phyloP scores from a whole-genome alignment of 352 stramenopile genomes.

The Pythium periplocum region DNA sequence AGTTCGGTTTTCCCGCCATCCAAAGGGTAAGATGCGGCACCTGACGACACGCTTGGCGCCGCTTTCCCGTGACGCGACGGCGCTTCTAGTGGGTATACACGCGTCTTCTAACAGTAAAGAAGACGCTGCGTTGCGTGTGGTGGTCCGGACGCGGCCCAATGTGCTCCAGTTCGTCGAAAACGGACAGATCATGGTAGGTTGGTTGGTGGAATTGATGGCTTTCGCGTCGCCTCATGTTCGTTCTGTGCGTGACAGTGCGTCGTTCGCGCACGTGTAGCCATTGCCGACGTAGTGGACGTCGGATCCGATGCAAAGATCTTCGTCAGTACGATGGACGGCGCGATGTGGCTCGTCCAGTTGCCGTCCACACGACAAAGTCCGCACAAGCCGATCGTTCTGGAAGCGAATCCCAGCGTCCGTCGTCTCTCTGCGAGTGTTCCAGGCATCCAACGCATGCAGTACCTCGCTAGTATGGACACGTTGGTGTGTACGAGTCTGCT shows the following conservation, averaged over 20 bases:
- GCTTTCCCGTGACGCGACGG: too few relatives aligned
- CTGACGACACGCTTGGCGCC: too few relatives aligned
- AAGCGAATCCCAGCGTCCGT: background rate
- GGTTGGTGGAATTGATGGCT: background rate
- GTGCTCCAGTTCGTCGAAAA: constrained; percentile 48
- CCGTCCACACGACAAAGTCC: constrained; percentile 3
- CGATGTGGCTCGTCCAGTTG: constrained; percentile 5
- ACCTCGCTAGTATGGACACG: constrained; percentile 7
- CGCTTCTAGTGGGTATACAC: background rate
- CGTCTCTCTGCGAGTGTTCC: constrained; percentile 18
- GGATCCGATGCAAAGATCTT: background rate
- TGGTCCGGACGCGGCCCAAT: constrained; percentile 14
- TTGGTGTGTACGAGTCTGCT: constrained; percentile 44
- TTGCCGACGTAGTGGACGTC: constrained; percentile 19
- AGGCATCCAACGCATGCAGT: constrained; percentile 31
- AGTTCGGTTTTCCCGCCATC: too few relatives aligned
- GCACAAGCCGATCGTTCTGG: constrained; percentile 1
- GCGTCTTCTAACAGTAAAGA: background rate
- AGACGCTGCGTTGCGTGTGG: background rate
- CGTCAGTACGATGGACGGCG: background rate
- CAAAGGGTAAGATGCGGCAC: too few relatives aligned
- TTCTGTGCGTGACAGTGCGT: constrained; percentile 26
- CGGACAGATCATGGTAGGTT: constrained; percentile 31
- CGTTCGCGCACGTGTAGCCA: constrained; percentile 30
- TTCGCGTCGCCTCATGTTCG: background rate